Evolutionary conservation across 768 basidiomycete species (phyloP).

Genomic region (Coprinellus micaceus): DNA sequence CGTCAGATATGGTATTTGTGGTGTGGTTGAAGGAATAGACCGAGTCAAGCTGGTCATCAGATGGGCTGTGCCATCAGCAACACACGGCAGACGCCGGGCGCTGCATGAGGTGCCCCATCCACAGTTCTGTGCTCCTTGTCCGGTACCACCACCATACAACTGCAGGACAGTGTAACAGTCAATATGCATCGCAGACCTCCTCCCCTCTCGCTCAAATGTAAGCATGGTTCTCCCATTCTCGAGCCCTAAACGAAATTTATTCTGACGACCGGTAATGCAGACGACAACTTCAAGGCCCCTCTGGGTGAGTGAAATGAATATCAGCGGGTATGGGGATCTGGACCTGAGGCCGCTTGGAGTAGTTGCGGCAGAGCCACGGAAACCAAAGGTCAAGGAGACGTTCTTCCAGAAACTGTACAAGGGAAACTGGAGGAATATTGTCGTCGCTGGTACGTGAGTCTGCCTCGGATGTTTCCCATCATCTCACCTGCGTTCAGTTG

Average conservation of each 20-base stretch:
- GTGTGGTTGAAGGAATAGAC: too few species aligned
- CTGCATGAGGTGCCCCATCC: background rate
- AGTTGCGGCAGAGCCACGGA: slow-evolving; percentile 20
- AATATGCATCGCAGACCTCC: slow-evolving; percentile 31
- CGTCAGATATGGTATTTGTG: too few species aligned
- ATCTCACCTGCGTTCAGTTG: slow-evolving; percentile 23
- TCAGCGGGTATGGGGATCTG: background rate
- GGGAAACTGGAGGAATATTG: slow-evolving; percentile 38
- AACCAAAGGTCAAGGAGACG: slow-evolving; percentile 21
- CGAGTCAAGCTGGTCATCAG: too few species aligned
- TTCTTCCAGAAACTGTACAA: slow-evolving; percentile 36
- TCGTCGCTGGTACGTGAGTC: slow-evolving; percentile 31
- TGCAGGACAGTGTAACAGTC: slow-evolving; percentile 30
- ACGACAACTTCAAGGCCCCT: slow-evolving; percentile 36
- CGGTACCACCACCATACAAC: slow-evolving; percentile 35
- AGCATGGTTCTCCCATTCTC: slow-evolving; percentile 10
- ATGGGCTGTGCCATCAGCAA: background rate
- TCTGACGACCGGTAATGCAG: background rate
- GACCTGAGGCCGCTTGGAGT: slow-evolving; percentile 10
- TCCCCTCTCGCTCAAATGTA: slow-evolving; percentile 40
- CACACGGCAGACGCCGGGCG: background rate
- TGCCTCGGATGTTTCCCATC: background rate
- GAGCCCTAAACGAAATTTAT: too few species aligned
- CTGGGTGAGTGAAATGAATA: slow-evolving; percentile 15
- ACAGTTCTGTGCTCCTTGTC: slow-evolving; percentile 27